Percentiles rank a stretch among this genome's conserved stretches.
Conservation (phyloP, 116 monocot genomes). For the Cymodocea nodosa region DNA sequence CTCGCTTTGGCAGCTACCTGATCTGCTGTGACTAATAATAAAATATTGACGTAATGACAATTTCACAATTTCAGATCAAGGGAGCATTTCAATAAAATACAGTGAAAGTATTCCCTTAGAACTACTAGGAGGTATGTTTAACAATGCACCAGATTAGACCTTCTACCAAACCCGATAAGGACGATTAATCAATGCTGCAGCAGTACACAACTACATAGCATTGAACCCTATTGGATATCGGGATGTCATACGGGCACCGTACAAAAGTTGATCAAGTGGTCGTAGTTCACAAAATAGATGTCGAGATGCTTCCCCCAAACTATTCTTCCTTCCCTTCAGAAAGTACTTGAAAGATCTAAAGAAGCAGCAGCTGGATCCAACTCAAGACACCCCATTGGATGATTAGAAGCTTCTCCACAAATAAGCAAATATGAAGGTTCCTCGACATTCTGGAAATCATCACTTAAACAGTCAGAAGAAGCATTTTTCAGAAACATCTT, state of each 20-base stretch:
- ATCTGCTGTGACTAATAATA: too few relatives aligned
- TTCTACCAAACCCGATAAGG: background rate
- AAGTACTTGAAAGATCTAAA: slow-evolving; percentile 50
- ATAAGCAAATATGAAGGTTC: slow-evolving; percentile 57
- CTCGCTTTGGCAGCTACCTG: too few relatives aligned
- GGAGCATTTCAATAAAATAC: background rate
- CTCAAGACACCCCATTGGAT: slow-evolving; percentile 67
- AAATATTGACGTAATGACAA: too few relatives aligned
- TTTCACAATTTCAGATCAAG: background rate
- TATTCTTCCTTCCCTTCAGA: background rate
- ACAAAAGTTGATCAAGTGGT: background rate
- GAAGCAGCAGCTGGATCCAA: slow-evolving; percentile 80
- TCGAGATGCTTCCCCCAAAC: background rate
- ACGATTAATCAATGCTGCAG: background rate
- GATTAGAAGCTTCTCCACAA: slow-evolving; percentile 60
- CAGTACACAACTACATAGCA: background rate
- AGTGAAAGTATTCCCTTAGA: background rate
- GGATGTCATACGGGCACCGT: background rate
- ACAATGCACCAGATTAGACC: background rate
- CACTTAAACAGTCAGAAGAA: background rate
- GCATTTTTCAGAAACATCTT: slow-evolving; percentile 1
- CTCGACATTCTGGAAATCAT: slow-evolving; percentile 6
- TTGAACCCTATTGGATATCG: background rate
- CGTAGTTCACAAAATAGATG: background rate
- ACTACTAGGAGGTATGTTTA: background rate